Conservation (phyloP, 345 rosid species). For the Eucalyptus cloeziana region DNA sequence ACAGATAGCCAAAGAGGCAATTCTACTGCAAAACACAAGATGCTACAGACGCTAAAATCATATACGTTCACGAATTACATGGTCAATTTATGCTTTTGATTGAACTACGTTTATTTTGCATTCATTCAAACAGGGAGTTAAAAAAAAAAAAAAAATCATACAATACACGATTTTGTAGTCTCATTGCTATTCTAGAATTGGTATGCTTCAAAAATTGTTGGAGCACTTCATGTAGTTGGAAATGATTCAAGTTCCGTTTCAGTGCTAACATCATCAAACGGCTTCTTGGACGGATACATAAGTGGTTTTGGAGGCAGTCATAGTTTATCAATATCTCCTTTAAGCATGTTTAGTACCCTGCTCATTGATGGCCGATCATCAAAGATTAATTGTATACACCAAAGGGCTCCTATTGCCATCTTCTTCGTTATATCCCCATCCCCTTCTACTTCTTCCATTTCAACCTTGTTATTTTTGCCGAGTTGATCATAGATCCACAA, state of each 20-base stretch:
- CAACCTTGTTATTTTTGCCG: background rate
- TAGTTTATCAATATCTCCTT: background rate
- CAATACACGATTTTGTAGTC: accelerated
- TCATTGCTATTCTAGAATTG: background rate
- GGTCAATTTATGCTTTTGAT: too few species aligned
- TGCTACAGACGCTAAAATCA: too few species aligned
- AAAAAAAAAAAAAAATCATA: too few species aligned
- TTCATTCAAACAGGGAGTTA: too few species aligned
- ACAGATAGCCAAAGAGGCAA: background rate
- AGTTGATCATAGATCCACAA: background rate
- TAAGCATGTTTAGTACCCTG: background rate
- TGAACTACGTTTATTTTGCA: too few species aligned
- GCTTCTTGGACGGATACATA: accelerated
- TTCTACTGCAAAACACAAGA: background rate
- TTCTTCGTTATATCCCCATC: background rate
- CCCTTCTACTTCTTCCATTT: background rate
- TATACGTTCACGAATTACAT: too few species aligned
- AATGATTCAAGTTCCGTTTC: background rate
- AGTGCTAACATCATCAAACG: accelerated
- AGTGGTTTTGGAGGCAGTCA: accelerated
- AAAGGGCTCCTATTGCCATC: background rate
- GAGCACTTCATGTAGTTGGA: background rate
- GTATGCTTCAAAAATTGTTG: background rate
- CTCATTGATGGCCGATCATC: background rate
- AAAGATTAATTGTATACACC: background rate